These are phyloP conservation scores for Musa beccarii DNA, from an alignment of 176 grass and related monocot species.

Conservation along the genomic window DNA sequence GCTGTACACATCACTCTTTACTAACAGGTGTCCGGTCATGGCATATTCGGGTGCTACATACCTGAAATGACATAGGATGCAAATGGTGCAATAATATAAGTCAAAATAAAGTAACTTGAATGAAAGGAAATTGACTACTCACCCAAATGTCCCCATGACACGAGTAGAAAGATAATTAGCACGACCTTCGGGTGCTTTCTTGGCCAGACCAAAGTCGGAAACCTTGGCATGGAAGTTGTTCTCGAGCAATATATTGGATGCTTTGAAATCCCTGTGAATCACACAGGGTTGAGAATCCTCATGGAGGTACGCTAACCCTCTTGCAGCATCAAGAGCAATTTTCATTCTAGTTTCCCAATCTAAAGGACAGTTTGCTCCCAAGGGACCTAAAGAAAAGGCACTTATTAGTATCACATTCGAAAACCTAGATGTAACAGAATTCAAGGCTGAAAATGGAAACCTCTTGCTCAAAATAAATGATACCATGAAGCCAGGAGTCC, in stretches of 20 bases:
- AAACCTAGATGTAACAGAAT: neutral
- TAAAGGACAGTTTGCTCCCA: slow-evolving; percentile 70
- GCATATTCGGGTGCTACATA: slow-evolving; percentile 99
- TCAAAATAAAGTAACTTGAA: slow-evolving; percentile 6
- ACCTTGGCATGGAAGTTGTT: slow-evolving; percentile 96
- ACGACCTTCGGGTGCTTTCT: slow-evolving; percentile 88
- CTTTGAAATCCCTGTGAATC: slow-evolving; percentile 99
- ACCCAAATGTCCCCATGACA: slow-evolving; percentile 99
- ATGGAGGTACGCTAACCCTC: slow-evolving; percentile 89
- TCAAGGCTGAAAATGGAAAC: neutral
- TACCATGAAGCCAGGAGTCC: slow-evolving; percentile 99
- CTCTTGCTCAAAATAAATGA: neutral
- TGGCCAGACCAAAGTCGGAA: slow-evolving; percentile 95
- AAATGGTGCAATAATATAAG: neutral
- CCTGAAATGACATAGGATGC: slow-evolving; percentile 35
- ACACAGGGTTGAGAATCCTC: slow-evolving; percentile 98
- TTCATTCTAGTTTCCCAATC: slow-evolving; percentile 98
- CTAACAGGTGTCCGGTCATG: slow-evolving; percentile 95
- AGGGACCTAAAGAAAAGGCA: slow-evolving; percentile 41
- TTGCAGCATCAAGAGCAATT: slow-evolving; percentile 96
- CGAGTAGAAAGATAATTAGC: slow-evolving; percentile 92
- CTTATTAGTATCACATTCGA: neutral
- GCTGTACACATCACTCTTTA: slow-evolving; percentile 99
- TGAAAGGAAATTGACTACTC: slow-evolving; percentile 23
- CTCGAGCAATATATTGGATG: slow-evolving; percentile 98